Base-by-base conservation (phyloP, 1,139 yeast genomes). In the Geotrichum reessii region DNA sequence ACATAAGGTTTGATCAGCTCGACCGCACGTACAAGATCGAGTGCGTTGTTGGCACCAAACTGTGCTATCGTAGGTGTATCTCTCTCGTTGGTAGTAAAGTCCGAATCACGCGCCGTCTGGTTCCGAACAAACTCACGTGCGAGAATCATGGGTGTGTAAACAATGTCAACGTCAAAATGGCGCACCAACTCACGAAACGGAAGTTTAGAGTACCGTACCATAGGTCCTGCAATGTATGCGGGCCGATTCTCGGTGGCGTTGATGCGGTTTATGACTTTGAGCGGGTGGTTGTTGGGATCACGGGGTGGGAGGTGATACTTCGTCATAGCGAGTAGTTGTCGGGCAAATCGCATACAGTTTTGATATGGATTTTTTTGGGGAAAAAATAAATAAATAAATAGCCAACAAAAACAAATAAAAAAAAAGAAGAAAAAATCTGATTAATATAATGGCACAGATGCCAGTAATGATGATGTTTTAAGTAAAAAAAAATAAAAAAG, bases 101-200 rank as follows among this genome's bases (percentile, higher is more conserved):
- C 99, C 8, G 92, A 81, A 46, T 82, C 71, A 60, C 99, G 77
- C 1, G 99, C 99, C 51, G 81, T 78, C 28, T 80, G 82, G 72
- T 91, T 89, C 54, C 98, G 77, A 2, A 90, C 96, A 79, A 91
- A 93, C 73, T 93, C 99, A 56, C 98, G 76, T 1, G 98, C 98
- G 53, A 93, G 76, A 50, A 93, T 91, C 99, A 93, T 93, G 4
- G 99, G 99, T 0, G 96, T 84, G 69, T 93, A 93, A 3, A 90
- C 95, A 11, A 93, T 84, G 69, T 92, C 97, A 51, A 85, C 83
- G 59, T 81, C 77, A 69, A 84, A 91, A 55, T 85, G 84, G 49
- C 97, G 79, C 14, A 92, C 82, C 5, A 89, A 74, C 62, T 88
- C 88, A 53, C 99, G 79, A 69, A 93, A 93, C 3, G 99, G 97